Percentiles rank a stretch among this genome's conserved stretches.
These are phyloP conservation scores for Astrothelium subdiscretum DNA, from an alignment of 495 filamentous ascomycete species.

Conservation along the genomic window DNA sequence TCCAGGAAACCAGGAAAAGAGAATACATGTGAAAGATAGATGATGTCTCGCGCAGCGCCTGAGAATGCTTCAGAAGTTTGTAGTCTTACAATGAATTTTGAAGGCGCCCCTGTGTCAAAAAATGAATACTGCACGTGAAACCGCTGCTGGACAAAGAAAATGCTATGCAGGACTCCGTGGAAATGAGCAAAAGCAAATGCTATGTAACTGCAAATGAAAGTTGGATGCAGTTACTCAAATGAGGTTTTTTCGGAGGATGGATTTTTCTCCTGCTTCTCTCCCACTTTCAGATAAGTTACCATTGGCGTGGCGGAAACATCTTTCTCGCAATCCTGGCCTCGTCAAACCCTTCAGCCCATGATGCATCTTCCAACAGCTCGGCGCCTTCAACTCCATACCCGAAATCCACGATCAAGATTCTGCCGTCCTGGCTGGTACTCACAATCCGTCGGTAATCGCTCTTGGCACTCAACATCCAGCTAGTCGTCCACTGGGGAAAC, in stretches of 20 bases:
- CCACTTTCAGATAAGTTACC: slow-evolving; percentile 60
- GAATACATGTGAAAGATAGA: neutral
- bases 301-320: neutral
- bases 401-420: slow-evolving; percentile 86
- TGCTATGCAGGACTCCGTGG: neutral
- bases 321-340: neutral
- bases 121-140: neutral
- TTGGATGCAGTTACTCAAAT: neutral
- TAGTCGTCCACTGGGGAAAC: slow-evolving; percentile 81
- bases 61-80: neutral
- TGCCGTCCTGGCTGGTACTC: slow-evolving; percentile 83
- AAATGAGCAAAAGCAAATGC: neutral
- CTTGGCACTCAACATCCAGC: slow-evolving; percentile 93
- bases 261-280: neutral
- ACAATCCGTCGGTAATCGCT: slow-evolving; percentile 88
- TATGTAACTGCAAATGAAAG: neutral
- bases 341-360: neutral
- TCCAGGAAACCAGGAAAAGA: neutral
- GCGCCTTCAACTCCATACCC: slow-evolving; percentile 24
- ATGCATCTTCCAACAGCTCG: neutral
- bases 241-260: neutral
- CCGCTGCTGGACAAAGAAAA: neutral
- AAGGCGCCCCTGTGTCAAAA: neutral
- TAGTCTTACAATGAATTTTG: neutral
- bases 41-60: neutral